phyloP scores from a whole-genome alignment of 2,329 filamentous ascomycete species.

The Microsporum ferrugineum region DNA sequence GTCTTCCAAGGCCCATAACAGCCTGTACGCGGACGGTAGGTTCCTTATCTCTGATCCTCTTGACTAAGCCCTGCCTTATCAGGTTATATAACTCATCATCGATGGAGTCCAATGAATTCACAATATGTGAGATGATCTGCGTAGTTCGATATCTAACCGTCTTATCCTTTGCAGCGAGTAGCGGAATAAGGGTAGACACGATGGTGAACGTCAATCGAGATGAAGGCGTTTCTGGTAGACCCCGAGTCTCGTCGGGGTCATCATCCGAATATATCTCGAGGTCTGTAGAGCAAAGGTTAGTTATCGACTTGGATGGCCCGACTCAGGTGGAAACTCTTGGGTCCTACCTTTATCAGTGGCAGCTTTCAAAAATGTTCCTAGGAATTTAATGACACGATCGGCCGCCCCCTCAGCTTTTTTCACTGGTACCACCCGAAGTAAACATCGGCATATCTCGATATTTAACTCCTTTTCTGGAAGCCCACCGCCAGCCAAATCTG shows the following conservation, averaged over 20 bases:
- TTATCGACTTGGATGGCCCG: neutral
- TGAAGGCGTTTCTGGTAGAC: conserved; percentile 71
- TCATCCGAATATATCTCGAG: conserved; percentile 52
- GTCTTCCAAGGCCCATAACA: conserved; percentile 72
- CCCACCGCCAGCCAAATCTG: conserved; percentile 41
- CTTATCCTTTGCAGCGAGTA: conserved; percentile 85
- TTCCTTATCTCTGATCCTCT: conserved; percentile 86
- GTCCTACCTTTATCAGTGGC: conserved; percentile 45
- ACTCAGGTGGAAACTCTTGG: neutral
- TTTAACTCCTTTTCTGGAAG: conserved; percentile 75
- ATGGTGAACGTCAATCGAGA: conserved; percentile 65
- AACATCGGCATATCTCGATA: conserved; percentile 68
- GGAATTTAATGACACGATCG: conserved; percentile 72
- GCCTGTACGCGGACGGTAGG: conserved; percentile 85
- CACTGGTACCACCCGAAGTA: conserved; percentile 69
- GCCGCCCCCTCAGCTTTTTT: conserved; percentile 87
- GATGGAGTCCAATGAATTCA: conserved; percentile 84
- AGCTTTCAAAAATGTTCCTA: conserved; percentile 74
- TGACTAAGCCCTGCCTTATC: conserved; percentile 66
- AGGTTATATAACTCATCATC: conserved; percentile 85
- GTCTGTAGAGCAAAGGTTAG: conserved; percentile 40
- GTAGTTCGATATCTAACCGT: conserved; percentile 80
- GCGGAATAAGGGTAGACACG: conserved; percentile 59
- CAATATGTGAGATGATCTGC: conserved; percentile 78
- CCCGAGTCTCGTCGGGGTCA: conserved; percentile 56